These are phyloP conservation scores for Podospora appendiculata DNA, from an alignment of 495 filamentous ascomycete species.

Conservation along the genomic window DNA sequence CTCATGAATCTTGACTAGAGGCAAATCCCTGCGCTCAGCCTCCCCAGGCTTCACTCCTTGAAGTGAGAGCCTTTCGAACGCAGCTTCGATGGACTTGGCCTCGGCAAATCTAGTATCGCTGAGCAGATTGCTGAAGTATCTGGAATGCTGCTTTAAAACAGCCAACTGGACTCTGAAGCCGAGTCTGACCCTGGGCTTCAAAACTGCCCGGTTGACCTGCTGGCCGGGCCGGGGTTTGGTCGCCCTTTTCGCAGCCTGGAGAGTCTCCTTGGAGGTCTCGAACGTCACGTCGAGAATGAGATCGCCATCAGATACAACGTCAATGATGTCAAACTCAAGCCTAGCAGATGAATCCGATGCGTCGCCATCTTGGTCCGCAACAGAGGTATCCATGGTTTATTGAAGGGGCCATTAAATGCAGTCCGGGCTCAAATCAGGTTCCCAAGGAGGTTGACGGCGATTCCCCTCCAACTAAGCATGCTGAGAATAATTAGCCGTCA, in stretches of 20 bases:
- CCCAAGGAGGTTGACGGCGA: too few relatives aligned
- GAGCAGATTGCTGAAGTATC: constrained; percentile 53
- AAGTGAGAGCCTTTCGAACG: constrained; percentile 33
- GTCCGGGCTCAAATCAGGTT: too few relatives aligned
- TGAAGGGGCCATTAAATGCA: neutral
- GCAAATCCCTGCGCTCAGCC: constrained; percentile 40
- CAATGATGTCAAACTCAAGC: constrained; percentile 21
- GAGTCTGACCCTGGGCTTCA: constrained; percentile 24
- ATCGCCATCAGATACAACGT: constrained; percentile 46
- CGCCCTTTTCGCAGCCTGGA: constrained; percentile 18
- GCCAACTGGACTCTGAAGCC: constrained; percentile 31
- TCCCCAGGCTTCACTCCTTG: constrained; percentile 34
- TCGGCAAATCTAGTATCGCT: constrained; percentile 43
- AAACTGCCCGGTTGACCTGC: constrained; percentile 10
- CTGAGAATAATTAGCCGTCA: too few relatives aligned
- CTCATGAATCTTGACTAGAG: constrained; percentile 47
- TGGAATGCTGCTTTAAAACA: constrained; percentile 40
- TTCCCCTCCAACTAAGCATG: too few relatives aligned
- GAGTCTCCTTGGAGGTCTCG: constrained; percentile 39
- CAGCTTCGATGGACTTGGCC: constrained; percentile 34
- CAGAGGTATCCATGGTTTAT: constrained; percentile 13
- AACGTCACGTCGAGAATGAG: constrained; percentile 48
- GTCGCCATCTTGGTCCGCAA: constrained; percentile 10
- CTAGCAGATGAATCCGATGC: neutral
- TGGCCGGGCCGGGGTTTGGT: constrained; percentile 13